Conservation (phyloP, 2,329 filamentous ascomycete genomes). For the Xylariomycetidae sp. region DNA sequence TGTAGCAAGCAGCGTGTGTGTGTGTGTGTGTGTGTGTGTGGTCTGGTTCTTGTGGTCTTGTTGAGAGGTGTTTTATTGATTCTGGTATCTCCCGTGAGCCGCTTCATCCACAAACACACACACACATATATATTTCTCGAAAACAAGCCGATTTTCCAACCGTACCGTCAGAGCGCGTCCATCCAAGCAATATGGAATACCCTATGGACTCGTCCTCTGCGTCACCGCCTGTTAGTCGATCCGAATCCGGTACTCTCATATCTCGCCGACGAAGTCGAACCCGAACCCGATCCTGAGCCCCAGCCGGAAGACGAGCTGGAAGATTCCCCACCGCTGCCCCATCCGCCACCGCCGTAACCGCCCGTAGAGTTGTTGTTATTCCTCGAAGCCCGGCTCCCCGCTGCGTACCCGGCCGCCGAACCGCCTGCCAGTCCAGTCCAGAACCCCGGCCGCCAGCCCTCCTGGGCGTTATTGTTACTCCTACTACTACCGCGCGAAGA, state of each 20-base stretch:
- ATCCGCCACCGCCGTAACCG: conserved; percentile 22
- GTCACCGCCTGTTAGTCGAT: conserved; percentile 56
- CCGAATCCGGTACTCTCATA: conserved; percentile 71
- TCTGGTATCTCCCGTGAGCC: no score
- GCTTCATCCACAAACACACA: no score
- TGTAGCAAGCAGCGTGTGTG: no score
- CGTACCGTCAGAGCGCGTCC: no score
- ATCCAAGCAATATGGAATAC: no score
- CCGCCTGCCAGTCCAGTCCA: conserved; percentile 67
- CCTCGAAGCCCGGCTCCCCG: conserved; percentile 45
- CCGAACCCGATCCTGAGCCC: conserved; percentile 30
- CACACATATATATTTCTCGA: no score
- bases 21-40: no score
- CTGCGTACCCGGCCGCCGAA: conserved; percentile 63
- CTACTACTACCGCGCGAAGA: conserved; percentile 10
- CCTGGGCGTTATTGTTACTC: no score
- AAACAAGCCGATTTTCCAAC: no score
- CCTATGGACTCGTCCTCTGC: no score
- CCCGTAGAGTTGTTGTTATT: conserved; percentile 9
- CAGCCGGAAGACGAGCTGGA: conserved; percentile 25
- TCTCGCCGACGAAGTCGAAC: conserved; percentile 41
- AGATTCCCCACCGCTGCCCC: conserved; percentile 22
- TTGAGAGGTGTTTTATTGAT: no score
- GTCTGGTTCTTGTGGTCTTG: no score
- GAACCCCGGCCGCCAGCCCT: conserved; percentile 68